Evolutionary conservation across 2,329 filamentous ascomycete genomes (phyloP).

Genomic region (Lithohypha guttulata): DNA sequence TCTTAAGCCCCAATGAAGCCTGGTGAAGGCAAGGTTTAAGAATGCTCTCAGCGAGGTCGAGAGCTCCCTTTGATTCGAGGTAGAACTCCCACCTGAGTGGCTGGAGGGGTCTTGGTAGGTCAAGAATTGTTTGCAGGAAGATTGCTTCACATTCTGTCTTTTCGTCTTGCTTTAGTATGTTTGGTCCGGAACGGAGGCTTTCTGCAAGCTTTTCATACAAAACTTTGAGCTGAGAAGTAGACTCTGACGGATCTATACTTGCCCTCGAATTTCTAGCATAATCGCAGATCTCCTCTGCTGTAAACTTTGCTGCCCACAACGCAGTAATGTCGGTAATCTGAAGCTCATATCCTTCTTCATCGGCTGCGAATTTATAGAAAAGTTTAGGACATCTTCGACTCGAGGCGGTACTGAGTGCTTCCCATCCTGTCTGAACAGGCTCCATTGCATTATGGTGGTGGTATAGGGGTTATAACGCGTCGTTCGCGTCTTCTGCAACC

Average conservation of each 20-base stretch:
- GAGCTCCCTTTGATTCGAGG: constrained; percentile 32
- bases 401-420: constrained; percentile 24
- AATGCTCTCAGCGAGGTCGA: constrained; percentile 38
- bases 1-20: constrained; percentile 36
- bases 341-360: constrained; percentile 37
- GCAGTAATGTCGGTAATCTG: constrained; percentile 48
- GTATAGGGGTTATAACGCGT: no score
- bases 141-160: constrained; percentile 28
- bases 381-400: constrained; percentile 26
- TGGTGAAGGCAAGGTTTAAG: constrained; percentile 44
- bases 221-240: constrained; percentile 43
- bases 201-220: constrained; percentile 45
- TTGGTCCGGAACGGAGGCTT: constrained; percentile 32
- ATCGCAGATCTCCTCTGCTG: constrained; percentile 35
- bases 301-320: constrained; percentile 46
- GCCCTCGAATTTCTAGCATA: constrained; percentile 40
- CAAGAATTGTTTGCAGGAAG: constrained; percentile 36
- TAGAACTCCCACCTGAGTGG: constrained; percentile 43
- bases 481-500: no score
- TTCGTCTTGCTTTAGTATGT: constrained; percentile 19
- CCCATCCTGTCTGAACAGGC: constrained; percentile 24
- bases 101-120: constrained; percentile 44
- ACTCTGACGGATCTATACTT: constrained; percentile 51
- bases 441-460: neutral
- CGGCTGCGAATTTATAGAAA: constrained; percentile 29